These are phyloP conservation scores for Magnaporthales sp. DNA, from an alignment of 2,329 filamentous ascomycete genomes.

Conservation along the genomic window DNA sequence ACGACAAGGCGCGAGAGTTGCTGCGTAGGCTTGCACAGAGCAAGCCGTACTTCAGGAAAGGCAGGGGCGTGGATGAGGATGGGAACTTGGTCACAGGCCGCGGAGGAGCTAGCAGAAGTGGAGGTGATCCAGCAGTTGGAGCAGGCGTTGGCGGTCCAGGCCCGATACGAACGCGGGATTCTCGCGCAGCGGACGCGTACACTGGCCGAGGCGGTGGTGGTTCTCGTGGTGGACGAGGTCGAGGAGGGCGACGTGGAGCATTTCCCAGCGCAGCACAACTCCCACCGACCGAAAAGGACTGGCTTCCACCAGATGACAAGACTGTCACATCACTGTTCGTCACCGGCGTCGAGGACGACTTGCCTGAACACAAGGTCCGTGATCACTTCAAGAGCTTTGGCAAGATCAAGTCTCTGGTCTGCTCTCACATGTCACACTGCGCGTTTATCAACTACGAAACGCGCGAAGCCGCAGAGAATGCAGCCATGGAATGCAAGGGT, in stretches of 20 bases:
- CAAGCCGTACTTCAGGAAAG: slow-evolving; percentile 92
- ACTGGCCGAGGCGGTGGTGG: slow-evolving; percentile 22
- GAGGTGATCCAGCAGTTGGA: slow-evolving; percentile 40
- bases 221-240: not conserved
- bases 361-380: slow-evolving; percentile 85
- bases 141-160: slow-evolving; percentile 57
- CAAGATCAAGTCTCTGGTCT: slow-evolving; percentile 85
- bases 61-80: slow-evolving; percentile 60
- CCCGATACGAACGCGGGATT: slow-evolving; percentile 69
- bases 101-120: slow-evolving; percentile 20
- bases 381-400: slow-evolving; percentile 86
- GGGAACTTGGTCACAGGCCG: slow-evolving; percentile 28
- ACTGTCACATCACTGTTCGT: slow-evolving; percentile 92
- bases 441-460: slow-evolving; percentile 93
- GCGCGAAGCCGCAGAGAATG: slow-evolving; percentile 75
- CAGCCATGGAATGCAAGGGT: slow-evolving; percentile 77
- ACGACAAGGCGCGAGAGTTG: slow-evolving; percentile 83
- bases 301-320: slow-evolving; percentile 70
- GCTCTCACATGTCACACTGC: slow-evolving; percentile 94
- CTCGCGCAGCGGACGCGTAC: slow-evolving; percentile 38
- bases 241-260: slow-evolving; percentile 38
- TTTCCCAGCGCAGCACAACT: slow-evolving; percentile 66
- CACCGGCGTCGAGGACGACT: slow-evolving; percentile 90
- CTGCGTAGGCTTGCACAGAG: slow-evolving; percentile 78
- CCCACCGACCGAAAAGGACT: slow-evolving; percentile 77